A percentile compares a stretch with the other conserved stretches of the same genome.
Evolutionary conservation across 169 alveolate species (phyloP).

Genomic region (Cryptosporidium parvum): DNA sequence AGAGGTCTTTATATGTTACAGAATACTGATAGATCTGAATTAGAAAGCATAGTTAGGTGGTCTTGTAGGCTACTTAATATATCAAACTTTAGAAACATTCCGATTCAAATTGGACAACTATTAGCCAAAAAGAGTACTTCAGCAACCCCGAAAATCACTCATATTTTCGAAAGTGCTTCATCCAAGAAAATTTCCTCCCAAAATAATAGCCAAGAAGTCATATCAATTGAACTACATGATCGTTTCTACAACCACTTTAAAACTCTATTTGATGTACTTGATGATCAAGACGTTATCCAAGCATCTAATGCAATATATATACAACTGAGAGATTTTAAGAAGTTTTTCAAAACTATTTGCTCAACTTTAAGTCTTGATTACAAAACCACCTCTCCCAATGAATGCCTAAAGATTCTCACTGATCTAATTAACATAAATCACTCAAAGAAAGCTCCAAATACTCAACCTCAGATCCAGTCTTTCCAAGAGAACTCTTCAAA

Average conservation of each 20-base stretch:
- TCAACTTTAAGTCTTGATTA: constrained; percentile 35
- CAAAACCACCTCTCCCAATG: constrained; percentile 43
- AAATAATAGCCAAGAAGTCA: neutral
- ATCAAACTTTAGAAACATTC: constrained; percentile 61
- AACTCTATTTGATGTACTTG: constrained; percentile 62
- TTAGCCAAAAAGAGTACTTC: neutral
- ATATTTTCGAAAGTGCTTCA: constrained; percentile 33
- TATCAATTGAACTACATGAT: constrained; percentile 46
- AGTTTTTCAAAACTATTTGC: constrained; percentile 39
- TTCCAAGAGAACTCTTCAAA: constrained; percentile 11
- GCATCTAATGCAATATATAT: constrained; percentile 67
- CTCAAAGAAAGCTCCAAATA: neutral
- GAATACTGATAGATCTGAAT: constrained; percentile 32
- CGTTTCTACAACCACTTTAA: constrained; percentile 67
- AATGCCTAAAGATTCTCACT: constrained; percentile 45
- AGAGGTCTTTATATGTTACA: constrained; percentile 66
- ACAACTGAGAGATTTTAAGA: constrained; percentile 60
- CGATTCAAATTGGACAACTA: constrained; percentile 32
- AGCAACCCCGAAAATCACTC: constrained; percentile 14
- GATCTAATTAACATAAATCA: neutral
- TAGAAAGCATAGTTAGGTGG: constrained; percentile 72
- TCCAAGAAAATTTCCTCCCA: neutral
- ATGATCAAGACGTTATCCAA: constrained; percentile 70
- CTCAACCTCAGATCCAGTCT: constrained; percentile 54
- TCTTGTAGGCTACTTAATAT: constrained; percentile 53